Evolutionary conservation across 1,284 basidiomycete genomes (phyloP).

Genomic region (Albatrellus sp.): DNA sequence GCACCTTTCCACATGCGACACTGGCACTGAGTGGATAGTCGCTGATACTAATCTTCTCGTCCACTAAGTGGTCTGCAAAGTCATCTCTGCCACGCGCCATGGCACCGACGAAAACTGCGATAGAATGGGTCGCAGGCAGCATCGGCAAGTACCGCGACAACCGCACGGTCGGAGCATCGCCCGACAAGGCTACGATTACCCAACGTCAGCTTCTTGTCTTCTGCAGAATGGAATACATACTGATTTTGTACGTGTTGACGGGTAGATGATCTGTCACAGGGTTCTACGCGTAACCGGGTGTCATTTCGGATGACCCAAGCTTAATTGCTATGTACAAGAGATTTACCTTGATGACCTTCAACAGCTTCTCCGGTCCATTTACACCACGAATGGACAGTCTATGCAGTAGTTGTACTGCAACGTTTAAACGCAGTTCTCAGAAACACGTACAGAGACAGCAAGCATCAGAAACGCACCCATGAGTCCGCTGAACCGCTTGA

Average conservation of each 20-base stretch:
- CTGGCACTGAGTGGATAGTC: constrained; percentile 91
- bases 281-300: constrained; percentile 41
- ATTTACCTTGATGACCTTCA: constrained; percentile 88
- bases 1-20: constrained; percentile 91
- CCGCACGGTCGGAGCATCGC: constrained; percentile 78
- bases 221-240: constrained; percentile 31
- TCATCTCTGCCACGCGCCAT: constrained; percentile 95
- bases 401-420: constrained; percentile 89
- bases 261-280: constrained; percentile 95
- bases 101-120: constrained; percentile 95
- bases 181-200: constrained; percentile 63
- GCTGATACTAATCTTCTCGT: constrained; percentile 95
- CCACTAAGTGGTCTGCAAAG: constrained; percentile 94
- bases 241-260: constrained; percentile 91
- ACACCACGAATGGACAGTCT: constrained; percentile 92
- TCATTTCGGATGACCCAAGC: background rate
- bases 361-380: constrained; percentile 91
- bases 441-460: constrained; percentile 1
- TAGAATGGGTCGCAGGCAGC: constrained; percentile 75
- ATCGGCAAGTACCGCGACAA: constrained; percentile 76
- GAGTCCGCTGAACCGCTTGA: constrained; percentile 96
- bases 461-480: constrained; percentile 66
- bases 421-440: background rate
- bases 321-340: background rate
- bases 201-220: too few species aligned